phyloP scores from a whole-genome alignment of 257 asterid species.

The Capsicum pubescens region DNA sequence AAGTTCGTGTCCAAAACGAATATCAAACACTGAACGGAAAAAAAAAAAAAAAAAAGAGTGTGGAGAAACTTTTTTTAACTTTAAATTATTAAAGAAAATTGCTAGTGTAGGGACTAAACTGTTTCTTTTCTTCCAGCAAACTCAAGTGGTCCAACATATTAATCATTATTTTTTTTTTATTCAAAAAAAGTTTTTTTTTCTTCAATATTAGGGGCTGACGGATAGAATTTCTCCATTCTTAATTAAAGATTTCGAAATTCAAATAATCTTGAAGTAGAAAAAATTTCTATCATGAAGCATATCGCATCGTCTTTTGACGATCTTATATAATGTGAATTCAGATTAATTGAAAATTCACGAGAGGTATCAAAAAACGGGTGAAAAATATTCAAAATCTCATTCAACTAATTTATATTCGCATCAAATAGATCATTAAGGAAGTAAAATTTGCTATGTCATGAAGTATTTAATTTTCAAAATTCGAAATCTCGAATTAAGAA shows the following conservation, averaged over 20 bases:
- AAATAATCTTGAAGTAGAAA: background rate
- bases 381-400: background rate
- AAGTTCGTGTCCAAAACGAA: background rate
- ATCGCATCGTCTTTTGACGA: background rate
- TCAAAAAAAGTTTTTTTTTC: background rate
- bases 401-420: background rate
- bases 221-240: background rate
- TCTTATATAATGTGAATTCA: background rate
- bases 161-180: background rate
- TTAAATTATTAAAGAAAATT: background rate
- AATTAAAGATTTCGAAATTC: background rate
- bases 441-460: background rate
- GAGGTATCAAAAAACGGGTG: background rate
- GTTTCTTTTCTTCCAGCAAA: background rate
- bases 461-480: background rate
- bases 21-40: background rate
- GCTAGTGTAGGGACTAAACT: background rate
- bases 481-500: fast-evolving
- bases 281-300: fast-evolving
- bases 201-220: background rate
- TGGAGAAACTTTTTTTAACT: background rate
- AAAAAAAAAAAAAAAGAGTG: too few species aligned
- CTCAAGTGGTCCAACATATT: background rate
- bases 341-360: background rate
- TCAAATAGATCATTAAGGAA: background rate